These are phyloP conservation scores for Globisporangium splendens DNA, from an alignment of 352 stramenopile species.

Conservation along the genomic window DNA sequence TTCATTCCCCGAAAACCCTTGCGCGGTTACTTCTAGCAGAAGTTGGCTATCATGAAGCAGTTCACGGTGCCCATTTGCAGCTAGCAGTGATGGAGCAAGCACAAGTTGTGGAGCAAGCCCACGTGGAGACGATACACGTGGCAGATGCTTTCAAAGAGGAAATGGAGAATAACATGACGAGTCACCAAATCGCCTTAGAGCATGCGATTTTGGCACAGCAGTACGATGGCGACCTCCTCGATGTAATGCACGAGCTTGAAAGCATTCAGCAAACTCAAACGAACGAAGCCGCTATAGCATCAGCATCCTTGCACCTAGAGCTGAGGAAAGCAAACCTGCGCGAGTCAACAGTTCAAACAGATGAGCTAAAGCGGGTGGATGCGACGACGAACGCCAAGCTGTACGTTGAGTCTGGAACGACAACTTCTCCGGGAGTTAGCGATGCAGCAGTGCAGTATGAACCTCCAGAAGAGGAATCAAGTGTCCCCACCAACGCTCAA, in stretches of 20 bases:
- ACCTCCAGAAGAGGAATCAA: background rate
- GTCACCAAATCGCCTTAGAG: slow-evolving; percentile 48
- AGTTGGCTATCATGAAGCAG: slow-evolving; percentile 65
- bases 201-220: slow-evolving; percentile 40
- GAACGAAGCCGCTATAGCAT: slow-evolving; percentile 13
- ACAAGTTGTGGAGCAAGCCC: slow-evolving; percentile 45
- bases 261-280: slow-evolving; percentile 29
- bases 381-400: slow-evolving; percentile 39
- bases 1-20: slow-evolving; percentile 47
- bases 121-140: slow-evolving; percentile 45
- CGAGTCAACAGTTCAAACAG: slow-evolving; percentile 54
- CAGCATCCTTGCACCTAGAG: slow-evolving; percentile 16
- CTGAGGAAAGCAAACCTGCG: slow-evolving; percentile 26
- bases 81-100: slow-evolving; percentile 55
- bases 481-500: background rate
- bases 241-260: slow-evolving; percentile 38
- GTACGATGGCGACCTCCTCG: slow-evolving; percentile 46
- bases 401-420: slow-evolving; percentile 27
- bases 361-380: slow-evolving; percentile 23
- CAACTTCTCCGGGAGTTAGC: slow-evolving; percentile 16
- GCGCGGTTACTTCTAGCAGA: slow-evolving; percentile 49
- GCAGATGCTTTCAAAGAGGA: slow-evolving; percentile 68
- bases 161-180: slow-evolving; percentile 39
- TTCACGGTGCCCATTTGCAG: slow-evolving; percentile 61
- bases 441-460: slow-evolving; percentile 40